A percentile compares a stretch with the other conserved stretches of the same genome.
Conservation (phyloP, 1,139 yeast genomes). For the Hyphopichia khmerensis region DNA sequence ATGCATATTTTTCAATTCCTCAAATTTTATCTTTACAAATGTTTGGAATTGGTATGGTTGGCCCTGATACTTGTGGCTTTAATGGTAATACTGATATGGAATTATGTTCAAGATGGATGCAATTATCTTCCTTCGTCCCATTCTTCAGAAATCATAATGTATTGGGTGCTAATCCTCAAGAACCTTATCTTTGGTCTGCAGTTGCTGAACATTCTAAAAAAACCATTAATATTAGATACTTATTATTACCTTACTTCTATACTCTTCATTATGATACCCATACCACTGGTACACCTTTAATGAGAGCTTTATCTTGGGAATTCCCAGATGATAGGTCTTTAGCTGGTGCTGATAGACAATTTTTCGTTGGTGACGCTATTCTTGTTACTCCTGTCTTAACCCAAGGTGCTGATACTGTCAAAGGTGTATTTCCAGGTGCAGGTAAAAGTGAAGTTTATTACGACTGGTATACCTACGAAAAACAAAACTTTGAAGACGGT, state of each 20-base stretch:
- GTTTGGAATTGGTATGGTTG: slow-evolving; percentile 22
- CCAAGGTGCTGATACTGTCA: slow-evolving; percentile 19
- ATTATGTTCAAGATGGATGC: slow-evolving; percentile 26
- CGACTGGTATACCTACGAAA: slow-evolving; percentile 30
- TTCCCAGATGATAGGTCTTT: slow-evolving; percentile 17
- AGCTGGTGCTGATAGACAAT: slow-evolving; percentile 18
- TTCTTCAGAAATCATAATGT: slow-evolving; percentile 23
- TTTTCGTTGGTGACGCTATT: slow-evolving; percentile 24
- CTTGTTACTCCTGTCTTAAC: slow-evolving; percentile 23
- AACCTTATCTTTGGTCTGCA: slow-evolving; percentile 21
- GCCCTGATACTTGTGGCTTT: slow-evolving; percentile 24
- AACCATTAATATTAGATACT: slow-evolving; percentile 18
- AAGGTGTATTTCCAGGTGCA: slow-evolving; percentile 25
- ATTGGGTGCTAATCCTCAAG: slow-evolving; percentile 20
- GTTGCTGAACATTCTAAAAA: slow-evolving; percentile 19
- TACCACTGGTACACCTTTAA: slow-evolving; percentile 18
- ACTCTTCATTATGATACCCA: slow-evolving; percentile 21
- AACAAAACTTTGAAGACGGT: slow-evolving; percentile 18
- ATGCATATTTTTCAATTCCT: slow-evolving; percentile 21
- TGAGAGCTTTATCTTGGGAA: slow-evolving; percentile 20
- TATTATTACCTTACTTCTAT: slow-evolving; percentile 21
- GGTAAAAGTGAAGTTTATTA: slow-evolving; percentile 22
- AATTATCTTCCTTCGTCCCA: slow-evolving; percentile 23
- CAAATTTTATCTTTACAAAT: slow-evolving; percentile 21
- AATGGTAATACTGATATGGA: slow-evolving; percentile 21